Conservation (phyloP, 192 early-diverging fungal species). For the Rhizoclosmatium sp. region DNA sequence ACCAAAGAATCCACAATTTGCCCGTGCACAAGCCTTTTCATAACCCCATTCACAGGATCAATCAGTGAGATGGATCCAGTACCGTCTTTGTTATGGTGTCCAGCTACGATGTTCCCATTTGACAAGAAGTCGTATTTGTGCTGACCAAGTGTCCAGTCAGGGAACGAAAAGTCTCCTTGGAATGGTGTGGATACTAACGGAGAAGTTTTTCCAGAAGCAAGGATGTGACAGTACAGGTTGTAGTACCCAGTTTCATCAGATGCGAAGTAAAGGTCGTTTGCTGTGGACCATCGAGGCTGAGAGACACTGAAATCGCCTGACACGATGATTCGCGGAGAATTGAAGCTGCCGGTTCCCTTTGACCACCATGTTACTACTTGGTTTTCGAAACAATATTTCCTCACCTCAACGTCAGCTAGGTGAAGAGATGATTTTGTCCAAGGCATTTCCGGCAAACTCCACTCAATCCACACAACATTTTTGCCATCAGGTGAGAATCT, state of each 20-base stretch:
- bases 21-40: not conserved
- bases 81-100: conserved; percentile 28
- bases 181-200: conserved; percentile 47
- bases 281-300: conserved; percentile 66
- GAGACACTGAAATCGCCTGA: conserved; percentile 53
- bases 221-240: conserved; percentile 68
- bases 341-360: not conserved
- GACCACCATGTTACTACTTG: not conserved
- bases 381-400: not conserved
- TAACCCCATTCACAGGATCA: conserved; percentile 21
- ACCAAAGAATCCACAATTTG: not conserved
- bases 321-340: conserved; percentile 33
- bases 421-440: conserved; percentile 76
- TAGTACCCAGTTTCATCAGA: conserved; percentile 77
- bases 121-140: conserved; percentile 43
- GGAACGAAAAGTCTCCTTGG: conserved; percentile 69
- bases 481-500: conserved; percentile 52
- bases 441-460: conserved; percentile 82
- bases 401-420: conserved; percentile 43
- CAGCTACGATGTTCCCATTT: conserved; percentile 42
- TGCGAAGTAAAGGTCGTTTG: conserved; percentile 62
- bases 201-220: conserved; percentile 25
- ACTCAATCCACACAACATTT: conserved; percentile 69
- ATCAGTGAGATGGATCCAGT: conserved; percentile 15
- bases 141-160: conserved; percentile 54